These are phyloP conservation scores for Ustilago lituana DNA, from an alignment of 1,284 basidiomycete genomes.

Conservation along the genomic window DNA sequence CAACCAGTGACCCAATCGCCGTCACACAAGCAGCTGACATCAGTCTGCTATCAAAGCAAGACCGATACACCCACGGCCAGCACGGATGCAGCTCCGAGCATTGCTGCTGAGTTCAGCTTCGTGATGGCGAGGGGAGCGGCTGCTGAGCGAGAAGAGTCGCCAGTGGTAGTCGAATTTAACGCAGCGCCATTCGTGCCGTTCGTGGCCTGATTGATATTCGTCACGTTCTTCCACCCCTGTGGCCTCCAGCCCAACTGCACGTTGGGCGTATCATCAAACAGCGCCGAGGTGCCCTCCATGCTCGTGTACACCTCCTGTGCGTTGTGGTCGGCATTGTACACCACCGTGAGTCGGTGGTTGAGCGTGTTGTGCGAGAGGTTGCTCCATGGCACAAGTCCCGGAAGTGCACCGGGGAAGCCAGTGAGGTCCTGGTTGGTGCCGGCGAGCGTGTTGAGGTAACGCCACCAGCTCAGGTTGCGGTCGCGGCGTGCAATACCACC, in stretches of 20 bases:
- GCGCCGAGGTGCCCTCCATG: conserved; percentile 53
- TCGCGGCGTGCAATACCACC: conserved; percentile 61
- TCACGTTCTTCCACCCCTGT: conserved; percentile 51
- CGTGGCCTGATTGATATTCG: conserved; percentile 13
- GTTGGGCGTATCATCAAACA: conserved; percentile 51
- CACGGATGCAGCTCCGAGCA: neutral
- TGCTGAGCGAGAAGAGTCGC: neutral
- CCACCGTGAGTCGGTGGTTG: conserved; percentile 51
- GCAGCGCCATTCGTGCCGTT: neutral
- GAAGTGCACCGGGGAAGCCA: conserved; percentile 56
- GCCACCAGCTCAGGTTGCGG: conserved; percentile 64
- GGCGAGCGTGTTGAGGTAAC: conserved; percentile 62
- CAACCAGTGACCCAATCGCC: too few relatives aligned
- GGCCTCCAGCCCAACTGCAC: conserved; percentile 64
- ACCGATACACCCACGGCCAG: neutral
- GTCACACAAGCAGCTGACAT: too few relatives aligned
- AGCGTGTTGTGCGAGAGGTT: conserved; percentile 39
- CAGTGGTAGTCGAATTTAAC: neutral
- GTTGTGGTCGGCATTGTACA: conserved; percentile 56
- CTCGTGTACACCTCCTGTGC: conserved; percentile 55
- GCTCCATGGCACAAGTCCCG: conserved; percentile 41
- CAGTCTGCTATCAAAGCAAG: neutral
- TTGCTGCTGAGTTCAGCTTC: neutral
- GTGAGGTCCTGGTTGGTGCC: conserved; percentile 55
- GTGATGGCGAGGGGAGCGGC: neutral